Percentiles rank a stretch among this genome's conserved stretches.
These are phyloP conservation scores for Prunus kanzakura DNA, from an alignment of 306 rosid genomes.

Conservation along the genomic window DNA sequence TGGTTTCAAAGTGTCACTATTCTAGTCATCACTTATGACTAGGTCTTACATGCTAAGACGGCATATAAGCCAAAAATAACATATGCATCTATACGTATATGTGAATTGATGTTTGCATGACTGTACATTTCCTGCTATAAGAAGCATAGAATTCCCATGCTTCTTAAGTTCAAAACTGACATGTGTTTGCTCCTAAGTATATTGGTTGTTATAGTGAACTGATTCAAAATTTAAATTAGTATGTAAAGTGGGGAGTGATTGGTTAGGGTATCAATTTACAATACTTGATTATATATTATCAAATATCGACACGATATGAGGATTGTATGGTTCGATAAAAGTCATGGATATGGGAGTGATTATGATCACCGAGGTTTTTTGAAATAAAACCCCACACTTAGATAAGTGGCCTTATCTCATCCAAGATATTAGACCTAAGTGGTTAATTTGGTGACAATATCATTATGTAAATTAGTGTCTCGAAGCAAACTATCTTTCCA, in stretches of 20 bases:
- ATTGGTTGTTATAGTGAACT: not conserved
- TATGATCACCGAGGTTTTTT: too few species aligned
- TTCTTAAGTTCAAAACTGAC: conserved; percentile 3
- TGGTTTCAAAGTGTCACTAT: not conserved
- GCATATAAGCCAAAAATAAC: conserved; percentile 22
- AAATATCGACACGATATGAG: too few species aligned
- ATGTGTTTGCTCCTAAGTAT: not conserved
- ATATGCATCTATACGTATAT: not conserved
- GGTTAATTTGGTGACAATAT: too few species aligned
- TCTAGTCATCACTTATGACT: conserved; percentile 1
- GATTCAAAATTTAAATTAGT: not conserved
- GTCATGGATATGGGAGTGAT: too few species aligned
- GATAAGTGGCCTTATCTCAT: too few species aligned
- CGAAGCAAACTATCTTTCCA: too few species aligned
- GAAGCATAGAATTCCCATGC: not conserved
- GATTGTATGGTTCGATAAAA: too few species aligned
- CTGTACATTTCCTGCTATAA: not conserved
- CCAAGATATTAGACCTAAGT: too few species aligned
- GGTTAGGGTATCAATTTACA: too few species aligned
- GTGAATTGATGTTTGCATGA: not conserved
- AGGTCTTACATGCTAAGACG: conserved; percentile 23
- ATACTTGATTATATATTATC: too few species aligned
- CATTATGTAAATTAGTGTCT: too few species aligned
- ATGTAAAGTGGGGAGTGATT: not conserved
- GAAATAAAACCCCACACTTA: too few species aligned